Percentiles rank a stretch among this genome's conserved stretches.
Evolutionary conservation across 2,329 filamentous ascomycete genomes (phyloP).

Genomic region (Beauveria caledonica): DNA sequence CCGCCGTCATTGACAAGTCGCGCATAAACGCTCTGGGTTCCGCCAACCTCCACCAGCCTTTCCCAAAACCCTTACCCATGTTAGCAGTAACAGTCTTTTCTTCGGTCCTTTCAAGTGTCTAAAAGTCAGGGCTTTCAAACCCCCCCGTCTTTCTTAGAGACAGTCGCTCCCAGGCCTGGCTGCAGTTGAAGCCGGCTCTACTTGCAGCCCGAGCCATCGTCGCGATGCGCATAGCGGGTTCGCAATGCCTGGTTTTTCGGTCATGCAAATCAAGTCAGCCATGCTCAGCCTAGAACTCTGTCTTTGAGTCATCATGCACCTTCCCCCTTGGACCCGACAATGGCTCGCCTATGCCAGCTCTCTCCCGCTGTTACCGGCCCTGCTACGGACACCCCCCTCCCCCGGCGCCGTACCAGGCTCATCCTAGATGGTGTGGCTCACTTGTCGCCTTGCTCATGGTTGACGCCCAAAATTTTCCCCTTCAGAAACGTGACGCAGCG

Average conservation of each 20-base stretch:
- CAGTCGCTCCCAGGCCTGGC: not conserved
- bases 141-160: not conserved
- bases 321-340: not conserved
- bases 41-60: conserved; percentile 5
- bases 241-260: not conserved
- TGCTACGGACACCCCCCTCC: conserved; percentile 1
- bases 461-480: not conserved
- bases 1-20: not conserved
- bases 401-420: not conserved
- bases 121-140: not conserved
- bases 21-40: conserved; percentile 7
- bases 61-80: conserved; percentile 7
- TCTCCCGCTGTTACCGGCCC: not conserved
- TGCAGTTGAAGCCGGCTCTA: not conserved
- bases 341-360: not conserved
- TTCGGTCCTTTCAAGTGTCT: conserved; percentile 1
- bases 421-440: conserved; percentile 1
- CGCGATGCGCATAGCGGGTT: not conserved
- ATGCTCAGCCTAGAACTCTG: not conserved
- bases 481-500: not conserved
- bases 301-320: not conserved
- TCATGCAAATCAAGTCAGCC: conserved; percentile 3
- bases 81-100: not conserved
- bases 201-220: not conserved
- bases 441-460: not conserved